Conservation (phyloP, 73 alveolate species). For the Paramecium tetraurelia region DNA sequence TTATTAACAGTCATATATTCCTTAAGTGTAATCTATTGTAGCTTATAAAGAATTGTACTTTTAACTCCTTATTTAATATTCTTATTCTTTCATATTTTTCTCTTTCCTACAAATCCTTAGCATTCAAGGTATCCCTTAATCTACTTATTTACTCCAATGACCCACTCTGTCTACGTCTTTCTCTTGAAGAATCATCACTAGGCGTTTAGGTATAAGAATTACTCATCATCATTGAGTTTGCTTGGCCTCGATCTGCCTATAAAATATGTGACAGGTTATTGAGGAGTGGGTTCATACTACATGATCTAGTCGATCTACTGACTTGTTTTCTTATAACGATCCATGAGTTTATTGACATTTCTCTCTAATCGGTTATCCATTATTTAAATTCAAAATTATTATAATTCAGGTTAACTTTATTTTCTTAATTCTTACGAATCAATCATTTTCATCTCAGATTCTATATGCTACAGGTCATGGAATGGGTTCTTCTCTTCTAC, state of each 20-base stretch:
- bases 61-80: slow-evolving; percentile 13
- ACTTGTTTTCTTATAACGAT: slow-evolving; percentile 40
- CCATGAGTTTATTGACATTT: slow-evolving; percentile 18
- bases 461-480: background rate
- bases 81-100: slow-evolving; percentile 46
- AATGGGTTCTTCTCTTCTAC: background rate
- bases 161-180: slow-evolving; percentile 36
- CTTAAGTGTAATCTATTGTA: slow-evolving; percentile 4
- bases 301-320: slow-evolving; percentile 25
- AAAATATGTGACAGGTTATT: background rate
- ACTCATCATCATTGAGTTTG: slow-evolving; percentile 12
- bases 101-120: slow-evolving; percentile 34
- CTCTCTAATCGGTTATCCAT: slow-evolving; percentile 39
- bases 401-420: background rate
- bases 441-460: background rate
- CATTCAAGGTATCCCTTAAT: slow-evolving; percentile 19
- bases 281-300: slow-evolving; percentile 1
- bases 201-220: background rate
- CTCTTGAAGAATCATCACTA: slow-evolving; percentile 23
- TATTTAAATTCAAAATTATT: slow-evolving; percentile 5
- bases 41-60: background rate
- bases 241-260: background rate
- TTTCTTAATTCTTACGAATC: slow-evolving; percentile 11
- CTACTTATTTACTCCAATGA: slow-evolving; percentile 37
- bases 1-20: slow-evolving; percentile 31